phyloP scores from a whole-genome alignment of 2,329 filamentous ascomycete genomes.

The Botrytis paeoniae region DNA sequence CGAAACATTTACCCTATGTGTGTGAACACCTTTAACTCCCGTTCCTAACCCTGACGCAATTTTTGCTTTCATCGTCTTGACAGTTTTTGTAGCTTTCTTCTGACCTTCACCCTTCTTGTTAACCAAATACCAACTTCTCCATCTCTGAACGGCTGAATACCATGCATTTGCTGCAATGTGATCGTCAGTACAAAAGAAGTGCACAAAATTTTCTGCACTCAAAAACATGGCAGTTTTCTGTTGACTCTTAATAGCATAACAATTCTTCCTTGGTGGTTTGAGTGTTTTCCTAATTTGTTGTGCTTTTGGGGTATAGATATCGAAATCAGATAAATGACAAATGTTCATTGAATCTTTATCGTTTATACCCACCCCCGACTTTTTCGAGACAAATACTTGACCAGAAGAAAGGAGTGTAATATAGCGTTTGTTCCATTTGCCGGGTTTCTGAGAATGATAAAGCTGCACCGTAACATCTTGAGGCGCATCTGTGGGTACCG shows the following conservation, averaged over 20 bases:
- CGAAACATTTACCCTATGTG: conserved; percentile 38
- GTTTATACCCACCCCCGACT: conserved; percentile 52
- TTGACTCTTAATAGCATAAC: conserved; percentile 88
- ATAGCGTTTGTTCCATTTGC: conserved; percentile 86
- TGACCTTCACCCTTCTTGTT: conserved; percentile 55
- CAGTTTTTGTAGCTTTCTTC: conserved; percentile 33
- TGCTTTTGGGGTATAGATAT: conserved; percentile 77
- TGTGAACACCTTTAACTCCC: conserved; percentile 35
- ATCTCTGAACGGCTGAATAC: conserved; percentile 68
- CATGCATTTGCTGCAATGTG: conserved; percentile 63
- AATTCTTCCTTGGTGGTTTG: conserved; percentile 79
- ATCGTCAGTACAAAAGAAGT: conserved; percentile 86
- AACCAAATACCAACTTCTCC: conserved; percentile 90
- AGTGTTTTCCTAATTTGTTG: conserved; percentile 66
- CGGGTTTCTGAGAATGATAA: conserved; percentile 75
- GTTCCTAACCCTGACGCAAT: conserved; percentile 12
- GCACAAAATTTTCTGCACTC: conserved; percentile 80
- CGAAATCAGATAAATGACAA: conserved; percentile 88
- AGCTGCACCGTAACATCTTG: conserved; percentile 66
- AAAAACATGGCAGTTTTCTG: conserved; percentile 83
- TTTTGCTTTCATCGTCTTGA: conserved; percentile 25
- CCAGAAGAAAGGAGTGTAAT: conserved; percentile 71
- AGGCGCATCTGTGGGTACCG: conserved; percentile 63
- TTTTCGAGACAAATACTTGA: conserved; percentile 71
- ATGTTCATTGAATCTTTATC: conserved; percentile 68